Evolutionary conservation across 139 green algal genomes (phyloP).

Genomic region (Chlorella sp.): DNA sequence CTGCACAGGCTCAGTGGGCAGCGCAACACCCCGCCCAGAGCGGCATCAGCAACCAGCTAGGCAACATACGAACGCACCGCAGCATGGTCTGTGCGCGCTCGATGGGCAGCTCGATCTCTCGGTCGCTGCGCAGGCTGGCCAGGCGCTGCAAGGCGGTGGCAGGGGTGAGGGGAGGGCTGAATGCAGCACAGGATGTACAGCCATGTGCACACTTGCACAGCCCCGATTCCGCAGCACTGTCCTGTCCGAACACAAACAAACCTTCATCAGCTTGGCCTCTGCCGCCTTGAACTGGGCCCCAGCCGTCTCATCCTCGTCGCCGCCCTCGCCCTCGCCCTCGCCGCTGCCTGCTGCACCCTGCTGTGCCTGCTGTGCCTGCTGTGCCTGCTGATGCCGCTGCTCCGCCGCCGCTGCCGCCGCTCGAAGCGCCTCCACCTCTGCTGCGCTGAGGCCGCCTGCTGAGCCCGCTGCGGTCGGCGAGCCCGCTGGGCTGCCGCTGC

Average conservation of each 20-base stretch:
- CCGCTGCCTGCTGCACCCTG: background rate
- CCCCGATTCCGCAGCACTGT: too few relatives aligned
- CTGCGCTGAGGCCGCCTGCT: background rate
- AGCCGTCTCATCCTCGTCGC: background rate
- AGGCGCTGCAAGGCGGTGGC: background rate
- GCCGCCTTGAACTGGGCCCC: background rate
- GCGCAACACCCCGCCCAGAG: too few relatives aligned
- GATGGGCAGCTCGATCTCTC: conserved; percentile 27
- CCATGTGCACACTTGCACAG: too few relatives aligned
- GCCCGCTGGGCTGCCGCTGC: too few relatives aligned
- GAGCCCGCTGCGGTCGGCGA: too few relatives aligned
- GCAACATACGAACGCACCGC: too few relatives aligned
- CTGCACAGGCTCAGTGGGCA: too few relatives aligned
- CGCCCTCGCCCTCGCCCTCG: background rate
- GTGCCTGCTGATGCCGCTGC: background rate
- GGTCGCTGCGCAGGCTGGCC: background rate
- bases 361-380: background rate
- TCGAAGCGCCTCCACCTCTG: background rate
- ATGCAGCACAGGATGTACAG: too few relatives aligned
- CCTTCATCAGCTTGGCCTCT: background rate
- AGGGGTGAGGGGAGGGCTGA: too few relatives aligned
- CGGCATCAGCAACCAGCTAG: too few relatives aligned
- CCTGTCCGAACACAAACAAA: too few relatives aligned
- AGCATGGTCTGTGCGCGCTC: conserved; percentile 37
- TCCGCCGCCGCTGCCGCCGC: background rate